Evolutionary conservation across 352 stramenopile genomes (phyloP).

Genomic region (Globisporangium lucens): DNA sequence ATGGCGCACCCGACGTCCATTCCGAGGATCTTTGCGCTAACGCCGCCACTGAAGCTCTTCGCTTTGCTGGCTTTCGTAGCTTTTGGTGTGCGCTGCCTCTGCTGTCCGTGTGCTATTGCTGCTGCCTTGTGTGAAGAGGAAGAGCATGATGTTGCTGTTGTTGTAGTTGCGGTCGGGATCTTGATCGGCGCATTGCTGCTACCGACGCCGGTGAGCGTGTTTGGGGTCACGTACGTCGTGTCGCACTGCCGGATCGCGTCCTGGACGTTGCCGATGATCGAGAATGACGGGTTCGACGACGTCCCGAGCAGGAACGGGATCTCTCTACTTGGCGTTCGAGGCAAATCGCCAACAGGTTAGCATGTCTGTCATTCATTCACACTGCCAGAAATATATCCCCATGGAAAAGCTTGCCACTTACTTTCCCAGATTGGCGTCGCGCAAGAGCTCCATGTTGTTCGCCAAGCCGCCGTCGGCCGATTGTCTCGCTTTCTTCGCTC

Average conservation of each 20-base stretch:
- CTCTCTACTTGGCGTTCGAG: slow-evolving; percentile 24
- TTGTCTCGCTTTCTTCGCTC: slow-evolving; percentile 6
- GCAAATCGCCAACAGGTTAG: background rate
- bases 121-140: background rate
- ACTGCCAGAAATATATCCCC: background rate
- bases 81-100: background rate
- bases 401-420: slow-evolving; percentile 15
- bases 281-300: slow-evolving; percentile 59
- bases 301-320: slow-evolving; percentile 68
- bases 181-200: slow-evolving; percentile 6
- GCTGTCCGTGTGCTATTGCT: background rate
- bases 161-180: slow-evolving; percentile 7
- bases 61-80: background rate
- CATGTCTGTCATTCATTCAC: background rate
- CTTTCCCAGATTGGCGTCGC: slow-evolving; percentile 66
- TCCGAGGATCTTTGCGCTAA: slow-evolving; percentile 20
- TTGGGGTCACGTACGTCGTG: slow-evolving; percentile 43
- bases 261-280: slow-evolving; percentile 67
- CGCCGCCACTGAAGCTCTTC: background rate
- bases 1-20: background rate
- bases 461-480: background rate
- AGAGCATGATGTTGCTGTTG: background rate
- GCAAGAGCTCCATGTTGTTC: slow-evolving; percentile 62
- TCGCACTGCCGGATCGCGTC: slow-evolving; percentile 71
- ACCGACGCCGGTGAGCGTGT: slow-evolving; percentile 11